A percentile compares a stretch with the other conserved stretches of the same genome.
These are phyloP conservation scores for Clarkia xantiana DNA, from an alignment of 345 rosid genomes.

Conservation along the genomic window DNA sequence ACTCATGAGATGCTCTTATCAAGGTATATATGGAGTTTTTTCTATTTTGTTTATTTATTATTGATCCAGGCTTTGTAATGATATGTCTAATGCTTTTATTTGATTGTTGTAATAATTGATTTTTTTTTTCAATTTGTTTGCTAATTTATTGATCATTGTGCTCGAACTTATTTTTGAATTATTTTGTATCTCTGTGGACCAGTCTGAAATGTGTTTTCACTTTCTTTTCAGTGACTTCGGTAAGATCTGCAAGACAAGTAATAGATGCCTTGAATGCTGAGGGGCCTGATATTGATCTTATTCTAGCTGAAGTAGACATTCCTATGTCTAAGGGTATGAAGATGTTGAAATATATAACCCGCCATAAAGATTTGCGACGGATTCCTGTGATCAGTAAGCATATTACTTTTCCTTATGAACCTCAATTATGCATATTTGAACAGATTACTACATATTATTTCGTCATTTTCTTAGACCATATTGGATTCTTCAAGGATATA, in stretches of 20 bases:
- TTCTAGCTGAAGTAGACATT: constrained; percentile 92
- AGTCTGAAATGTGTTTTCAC: constrained; percentile 1
- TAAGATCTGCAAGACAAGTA: constrained; percentile 87
- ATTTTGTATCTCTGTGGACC: not conserved
- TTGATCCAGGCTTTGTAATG: not conserved
- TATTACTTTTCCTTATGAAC: constrained; percentile 1
- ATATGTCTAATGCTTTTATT: not conserved
- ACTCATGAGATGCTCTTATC: constrained; percentile 85
- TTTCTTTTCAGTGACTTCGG: constrained; percentile 59
- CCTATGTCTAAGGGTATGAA: constrained; percentile 95
- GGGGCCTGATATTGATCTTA: constrained; percentile 87
- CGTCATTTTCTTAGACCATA: not conserved
- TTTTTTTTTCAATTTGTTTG: not conserved
- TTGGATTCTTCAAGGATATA: no score
- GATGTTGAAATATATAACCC: constrained; percentile 77
- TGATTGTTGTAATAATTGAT: not conserved
- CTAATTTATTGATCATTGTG: not conserved
- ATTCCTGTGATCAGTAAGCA: constrained; percentile 96
- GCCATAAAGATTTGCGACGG: constrained; percentile 66
- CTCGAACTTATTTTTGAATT: not conserved
- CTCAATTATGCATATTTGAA: no score
- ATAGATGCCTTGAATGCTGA: constrained; percentile 92
- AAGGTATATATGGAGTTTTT: constrained; percentile 32
- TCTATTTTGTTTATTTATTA: not conserved
- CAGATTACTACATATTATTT: no score